Evolutionary conservation across 2,329 filamentous ascomycete species (phyloP).

Genomic region (Colletotrichum tabaci): DNA sequence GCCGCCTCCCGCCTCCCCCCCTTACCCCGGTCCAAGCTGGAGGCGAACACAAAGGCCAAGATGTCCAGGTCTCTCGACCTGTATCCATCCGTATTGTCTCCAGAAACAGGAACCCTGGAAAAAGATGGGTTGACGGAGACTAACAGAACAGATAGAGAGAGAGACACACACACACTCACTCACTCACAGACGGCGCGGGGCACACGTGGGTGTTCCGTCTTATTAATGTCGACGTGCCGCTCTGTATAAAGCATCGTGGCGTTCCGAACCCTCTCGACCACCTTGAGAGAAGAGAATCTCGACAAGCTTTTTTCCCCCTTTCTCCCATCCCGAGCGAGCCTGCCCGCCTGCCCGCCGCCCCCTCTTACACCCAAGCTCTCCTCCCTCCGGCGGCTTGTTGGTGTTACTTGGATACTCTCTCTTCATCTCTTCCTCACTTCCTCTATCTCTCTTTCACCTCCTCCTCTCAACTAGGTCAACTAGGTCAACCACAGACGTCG

Average conservation of each 20-base stretch:
- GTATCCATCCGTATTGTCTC: background rate
- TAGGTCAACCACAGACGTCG: too few relatives aligned
- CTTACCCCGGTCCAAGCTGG: background rate
- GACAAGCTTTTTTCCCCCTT: slow-evolving; percentile 6
- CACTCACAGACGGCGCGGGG: background rate
- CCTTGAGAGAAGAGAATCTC: slow-evolving; percentile 12
- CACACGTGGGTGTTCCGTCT: slow-evolving; percentile 2
- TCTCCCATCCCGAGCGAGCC: background rate
- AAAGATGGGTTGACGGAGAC: background rate
- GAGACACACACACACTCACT: background rate
- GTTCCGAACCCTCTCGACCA: slow-evolving; percentile 4
- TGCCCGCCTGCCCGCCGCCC: background rate
- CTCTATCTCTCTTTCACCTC: too few relatives aligned
- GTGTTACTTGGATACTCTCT: background rate
- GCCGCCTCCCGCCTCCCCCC: too few relatives aligned
- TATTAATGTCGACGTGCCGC: background rate
- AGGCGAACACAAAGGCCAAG: slow-evolving; percentile 12
- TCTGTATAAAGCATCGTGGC: slow-evolving; percentile 36
- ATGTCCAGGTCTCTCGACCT: background rate
- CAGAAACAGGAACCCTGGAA: slow-evolving; percentile 2
- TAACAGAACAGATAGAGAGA: background rate
- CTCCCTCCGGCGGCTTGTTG: background rate
- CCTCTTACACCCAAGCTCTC: background rate
- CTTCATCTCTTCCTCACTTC: too few relatives aligned
- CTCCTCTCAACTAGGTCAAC: background rate